phyloP scores from a whole-genome alignment of 116 monocot genomes.

The Thalassia testudinum region DNA sequence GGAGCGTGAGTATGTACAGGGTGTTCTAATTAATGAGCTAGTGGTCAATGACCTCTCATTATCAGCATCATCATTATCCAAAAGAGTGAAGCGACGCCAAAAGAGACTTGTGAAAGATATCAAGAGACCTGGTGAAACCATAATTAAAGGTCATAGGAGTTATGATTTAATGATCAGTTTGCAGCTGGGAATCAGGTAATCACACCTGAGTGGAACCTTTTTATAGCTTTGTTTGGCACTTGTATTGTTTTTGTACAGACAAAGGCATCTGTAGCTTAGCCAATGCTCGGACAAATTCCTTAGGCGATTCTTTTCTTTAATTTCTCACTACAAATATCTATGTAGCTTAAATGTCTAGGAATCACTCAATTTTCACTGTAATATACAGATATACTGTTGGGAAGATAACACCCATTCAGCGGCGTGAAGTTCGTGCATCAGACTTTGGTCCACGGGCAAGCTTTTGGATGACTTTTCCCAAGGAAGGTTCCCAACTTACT shows the following conservation, averaged over 20 bases:
- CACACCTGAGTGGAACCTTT: neutral
- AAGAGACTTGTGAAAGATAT: conserved; percentile 52
- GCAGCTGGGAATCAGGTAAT: conserved; percentile 90
- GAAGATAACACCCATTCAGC: conserved; percentile 93
- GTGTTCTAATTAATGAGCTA: conserved; percentile 64
- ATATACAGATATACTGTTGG: conserved; percentile 73
- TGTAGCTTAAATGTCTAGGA: too few species aligned
- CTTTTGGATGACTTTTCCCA: conserved; percentile 95
- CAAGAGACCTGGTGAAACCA: conserved; percentile 70
- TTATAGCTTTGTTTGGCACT: neutral
- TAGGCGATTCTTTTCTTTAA: neutral
- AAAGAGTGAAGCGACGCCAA: conserved; percentile 38
- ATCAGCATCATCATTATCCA: conserved; percentile 16
- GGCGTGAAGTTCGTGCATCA: conserved; percentile 65
- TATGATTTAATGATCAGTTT: conserved; percentile 95
- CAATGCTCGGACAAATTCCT: too few species aligned
- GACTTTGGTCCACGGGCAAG: conserved; percentile 81
- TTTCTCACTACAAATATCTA: conserved; percentile 27
- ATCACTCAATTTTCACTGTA: too few species aligned
- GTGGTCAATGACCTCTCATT: conserved; percentile 37
- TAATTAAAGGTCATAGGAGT: conserved; percentile 86
- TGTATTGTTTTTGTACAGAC: neutral
- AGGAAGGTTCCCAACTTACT: conserved; percentile 70
- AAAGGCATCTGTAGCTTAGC: too few species aligned
- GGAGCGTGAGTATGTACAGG: conserved; percentile 79